Conservation (phyloP, 2,329 filamentous ascomycete genomes). For the Diplodia sapinea region DNA sequence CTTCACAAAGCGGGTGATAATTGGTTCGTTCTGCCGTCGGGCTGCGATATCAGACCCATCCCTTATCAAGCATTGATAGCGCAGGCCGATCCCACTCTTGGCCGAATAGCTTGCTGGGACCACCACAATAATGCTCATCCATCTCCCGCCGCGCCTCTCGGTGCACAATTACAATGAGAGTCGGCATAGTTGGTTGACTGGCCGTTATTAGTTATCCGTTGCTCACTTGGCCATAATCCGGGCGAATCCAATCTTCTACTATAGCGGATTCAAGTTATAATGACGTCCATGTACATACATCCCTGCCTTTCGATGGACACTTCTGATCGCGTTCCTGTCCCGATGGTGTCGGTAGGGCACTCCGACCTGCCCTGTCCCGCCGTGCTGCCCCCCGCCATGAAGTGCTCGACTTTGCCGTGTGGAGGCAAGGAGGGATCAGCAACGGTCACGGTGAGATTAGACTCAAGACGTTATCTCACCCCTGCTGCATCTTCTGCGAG, state of each 20-base stretch:
- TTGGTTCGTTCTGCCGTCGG: neutral
- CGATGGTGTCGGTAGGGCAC: neutral
- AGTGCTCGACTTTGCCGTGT: neutral
- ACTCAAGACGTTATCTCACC: neutral
- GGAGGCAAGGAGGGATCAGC: neutral
- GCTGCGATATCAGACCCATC: slow-evolving; percentile 20
- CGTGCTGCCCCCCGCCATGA: neutral
- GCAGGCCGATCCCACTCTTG: slow-evolving; percentile 21
- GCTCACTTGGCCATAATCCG: neutral
- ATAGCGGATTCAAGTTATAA: neutral
- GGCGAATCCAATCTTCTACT: neutral
- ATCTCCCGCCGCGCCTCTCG: neutral
- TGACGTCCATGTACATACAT: neutral
- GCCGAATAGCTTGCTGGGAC: slow-evolving; percentile 15
- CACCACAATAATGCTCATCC: neutral
- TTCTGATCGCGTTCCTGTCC: slow-evolving; percentile 21
- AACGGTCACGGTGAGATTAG: neutral
- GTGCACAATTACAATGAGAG: neutral
- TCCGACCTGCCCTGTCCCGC: neutral
- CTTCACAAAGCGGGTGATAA: neutral
- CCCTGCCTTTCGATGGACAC: neutral
- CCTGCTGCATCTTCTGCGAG: neutral
- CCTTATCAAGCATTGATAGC: slow-evolving; percentile 25
- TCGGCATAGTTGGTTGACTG: neutral
- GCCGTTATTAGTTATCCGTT: no score